These are phyloP conservation scores for Zea luxurians DNA, from an alignment of 176 grass and related monocot species.

Conservation along the genomic window DNA sequence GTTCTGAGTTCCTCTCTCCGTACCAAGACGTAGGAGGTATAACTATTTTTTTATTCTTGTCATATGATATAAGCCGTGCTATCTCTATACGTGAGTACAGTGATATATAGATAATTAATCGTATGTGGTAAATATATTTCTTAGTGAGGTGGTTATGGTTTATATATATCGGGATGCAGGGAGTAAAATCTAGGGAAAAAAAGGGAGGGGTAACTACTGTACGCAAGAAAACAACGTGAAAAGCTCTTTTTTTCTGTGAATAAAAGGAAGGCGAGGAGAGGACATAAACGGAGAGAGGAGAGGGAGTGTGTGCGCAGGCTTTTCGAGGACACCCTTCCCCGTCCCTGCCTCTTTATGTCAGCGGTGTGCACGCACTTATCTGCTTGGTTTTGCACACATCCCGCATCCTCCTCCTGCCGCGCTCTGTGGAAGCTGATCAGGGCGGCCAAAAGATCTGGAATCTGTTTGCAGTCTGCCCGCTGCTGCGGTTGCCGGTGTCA, in stretches of 20 bases:
- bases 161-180: no score
- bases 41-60: no score
- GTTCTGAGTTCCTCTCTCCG: neutral
- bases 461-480: slow-evolving; percentile 41
- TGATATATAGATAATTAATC: no score
- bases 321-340: slow-evolving; percentile 38
- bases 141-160: no score
- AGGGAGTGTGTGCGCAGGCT: slow-evolving; percentile 32
- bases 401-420: slow-evolving; percentile 14
- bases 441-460: slow-evolving; percentile 58
- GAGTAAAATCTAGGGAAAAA: no score
- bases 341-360: neutral
- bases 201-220: no score
- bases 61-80: no score
- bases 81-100: no score
- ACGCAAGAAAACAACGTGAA: neutral
- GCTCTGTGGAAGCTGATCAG: slow-evolving; percentile 50
- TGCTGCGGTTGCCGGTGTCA: slow-evolving; percentile 29
- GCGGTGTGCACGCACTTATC: neutral
- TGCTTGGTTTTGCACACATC: slow-evolving; percentile 40
- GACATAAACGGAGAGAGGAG: no score
- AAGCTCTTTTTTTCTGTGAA: neutral
- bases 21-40: no score
- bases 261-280: neutral
- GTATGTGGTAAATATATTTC: no score